Evolutionary conservation across 495 filamentous ascomycete species (phyloP).

Genomic region (Trichoderma asperelloides): DNA sequence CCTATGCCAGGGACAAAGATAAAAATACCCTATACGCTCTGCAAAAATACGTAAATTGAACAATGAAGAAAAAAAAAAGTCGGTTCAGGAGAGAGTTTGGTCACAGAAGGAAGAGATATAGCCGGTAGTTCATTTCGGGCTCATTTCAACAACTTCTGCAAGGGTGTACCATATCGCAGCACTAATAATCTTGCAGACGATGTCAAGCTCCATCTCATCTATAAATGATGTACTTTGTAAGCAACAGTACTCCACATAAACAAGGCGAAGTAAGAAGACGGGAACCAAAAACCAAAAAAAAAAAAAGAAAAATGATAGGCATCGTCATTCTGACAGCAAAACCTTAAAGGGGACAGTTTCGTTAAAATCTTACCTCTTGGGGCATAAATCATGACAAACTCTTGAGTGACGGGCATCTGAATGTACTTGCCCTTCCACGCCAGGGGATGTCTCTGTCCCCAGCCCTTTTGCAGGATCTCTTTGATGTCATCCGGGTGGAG

Average conservation of each 20-base stretch:
- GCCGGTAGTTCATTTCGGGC: neutral
- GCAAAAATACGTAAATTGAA: neutral
- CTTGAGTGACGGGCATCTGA: constrained; percentile 50
- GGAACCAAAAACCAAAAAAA: neutral
- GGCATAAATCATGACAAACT: constrained; percentile 79
- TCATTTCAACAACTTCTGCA: constrained; percentile 33
- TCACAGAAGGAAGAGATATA: neutral
- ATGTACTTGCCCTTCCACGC: constrained; percentile 44
- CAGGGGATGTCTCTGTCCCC: constrained; percentile 85
- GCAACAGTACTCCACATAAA: too few species aligned
- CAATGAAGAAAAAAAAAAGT: neutral
- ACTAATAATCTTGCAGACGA: constrained; percentile 61
- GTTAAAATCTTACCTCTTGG: constrained; percentile 39
- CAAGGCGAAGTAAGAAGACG: neutral
- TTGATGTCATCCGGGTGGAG: constrained; percentile 72
- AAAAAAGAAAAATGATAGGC: neutral
- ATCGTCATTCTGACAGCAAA: neutral
- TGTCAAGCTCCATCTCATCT: constrained; percentile 55
- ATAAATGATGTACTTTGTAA: too few species aligned
- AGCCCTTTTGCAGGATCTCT: constrained; percentile 67
- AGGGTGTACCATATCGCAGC: constrained; percentile 56
- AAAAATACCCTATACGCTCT: neutral
- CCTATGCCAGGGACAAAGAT: neutral
- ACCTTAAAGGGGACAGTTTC: neutral
- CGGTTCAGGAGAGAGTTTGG: neutral